A percentile compares a stretch with the other conserved stretches of the same genome.
Evolutionary conservation across 305 asterid genomes (phyloP).

Genomic region (Fraxinus velutina): DNA sequence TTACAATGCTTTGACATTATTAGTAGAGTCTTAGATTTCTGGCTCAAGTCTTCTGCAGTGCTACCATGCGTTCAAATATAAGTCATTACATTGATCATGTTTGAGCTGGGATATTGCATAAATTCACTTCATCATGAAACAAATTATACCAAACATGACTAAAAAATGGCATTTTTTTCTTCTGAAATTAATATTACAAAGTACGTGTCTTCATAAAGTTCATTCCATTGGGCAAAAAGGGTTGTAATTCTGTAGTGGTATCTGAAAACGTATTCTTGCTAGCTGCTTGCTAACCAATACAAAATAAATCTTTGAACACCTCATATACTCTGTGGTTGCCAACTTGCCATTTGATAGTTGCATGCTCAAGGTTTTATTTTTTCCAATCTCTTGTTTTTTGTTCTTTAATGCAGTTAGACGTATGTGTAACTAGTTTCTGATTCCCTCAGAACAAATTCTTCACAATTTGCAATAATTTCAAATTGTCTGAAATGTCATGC

Average conservation of each 20-base stretch:
- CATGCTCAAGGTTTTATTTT: neutral
- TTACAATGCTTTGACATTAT: neutral
- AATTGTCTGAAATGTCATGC: neutral
- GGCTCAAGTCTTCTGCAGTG: neutral
- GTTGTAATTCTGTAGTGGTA: neutral
- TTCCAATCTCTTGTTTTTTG: neutral
- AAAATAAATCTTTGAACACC: constrained; percentile 1
- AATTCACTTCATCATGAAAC: neutral
- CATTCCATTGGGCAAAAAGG: neutral
- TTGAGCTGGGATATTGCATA: constrained; percentile 4
- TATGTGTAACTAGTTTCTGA: constrained; percentile 9
- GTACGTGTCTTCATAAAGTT: neutral
- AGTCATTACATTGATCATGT: neutral
- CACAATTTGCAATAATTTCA: neutral
- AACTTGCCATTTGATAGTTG: neutral
- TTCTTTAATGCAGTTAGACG: neutral
- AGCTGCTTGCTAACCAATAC: neutral
- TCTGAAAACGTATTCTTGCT: neutral
- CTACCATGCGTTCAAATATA: neutral
- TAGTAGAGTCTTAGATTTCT: neutral
- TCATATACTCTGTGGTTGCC: constrained; percentile 6
- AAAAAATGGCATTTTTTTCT: neutral
- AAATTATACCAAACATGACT: neutral
- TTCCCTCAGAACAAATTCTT: constrained; percentile 12
- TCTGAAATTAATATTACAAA: constrained; percentile 14